Evolutionary conservation across 352 stramenopile genomes (phyloP).

Genomic region (Globisporangium abappressorium): DNA sequence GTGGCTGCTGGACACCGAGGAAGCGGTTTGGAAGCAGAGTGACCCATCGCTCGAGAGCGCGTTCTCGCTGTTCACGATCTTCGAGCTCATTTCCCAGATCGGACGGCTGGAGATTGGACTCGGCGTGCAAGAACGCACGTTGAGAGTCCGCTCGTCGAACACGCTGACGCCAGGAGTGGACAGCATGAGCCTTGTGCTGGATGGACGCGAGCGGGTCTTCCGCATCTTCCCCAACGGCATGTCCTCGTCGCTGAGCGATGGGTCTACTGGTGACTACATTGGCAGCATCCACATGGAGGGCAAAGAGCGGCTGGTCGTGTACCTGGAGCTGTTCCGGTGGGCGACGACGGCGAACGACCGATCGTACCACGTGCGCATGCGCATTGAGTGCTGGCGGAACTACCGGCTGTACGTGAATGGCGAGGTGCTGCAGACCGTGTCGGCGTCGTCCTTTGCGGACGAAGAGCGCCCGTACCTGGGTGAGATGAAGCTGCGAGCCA

Average conservation of each 20-base stretch:
- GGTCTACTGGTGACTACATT: constrained; percentile 52
- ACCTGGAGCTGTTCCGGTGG: constrained; percentile 52
- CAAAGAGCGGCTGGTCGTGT: constrained; percentile 37
- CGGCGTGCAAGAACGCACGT: constrained; percentile 29
- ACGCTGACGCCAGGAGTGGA: constrained; percentile 29
- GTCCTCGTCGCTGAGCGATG: constrained; percentile 28
- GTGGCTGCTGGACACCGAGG: constrained; percentile 52
- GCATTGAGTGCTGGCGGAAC: constrained; percentile 40
- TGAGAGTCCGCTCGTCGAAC: constrained; percentile 34
- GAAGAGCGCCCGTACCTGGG: constrained; percentile 41
- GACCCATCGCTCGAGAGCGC: constrained; percentile 16
- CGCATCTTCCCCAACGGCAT: constrained; percentile 54
- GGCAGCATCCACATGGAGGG: constrained; percentile 49
- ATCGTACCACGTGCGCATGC: constrained; percentile 44
- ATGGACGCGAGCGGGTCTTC: constrained; percentile 59
- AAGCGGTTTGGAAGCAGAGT: constrained; percentile 32
- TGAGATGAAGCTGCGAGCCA: constrained; percentile 49
- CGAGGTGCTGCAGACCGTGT: constrained; percentile 40
- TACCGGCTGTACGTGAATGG: constrained; percentile 42
- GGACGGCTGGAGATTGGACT: constrained; percentile 39
- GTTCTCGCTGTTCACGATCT: constrained; percentile 39
- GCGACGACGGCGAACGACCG: constrained; percentile 20
- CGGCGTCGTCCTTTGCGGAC: constrained; percentile 23
- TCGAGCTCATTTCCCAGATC: constrained; percentile 52
- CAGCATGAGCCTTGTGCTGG: constrained; percentile 48